Conservation (phyloP, 139 green algal species). For the Protoeuglena noctilucae region DNA sequence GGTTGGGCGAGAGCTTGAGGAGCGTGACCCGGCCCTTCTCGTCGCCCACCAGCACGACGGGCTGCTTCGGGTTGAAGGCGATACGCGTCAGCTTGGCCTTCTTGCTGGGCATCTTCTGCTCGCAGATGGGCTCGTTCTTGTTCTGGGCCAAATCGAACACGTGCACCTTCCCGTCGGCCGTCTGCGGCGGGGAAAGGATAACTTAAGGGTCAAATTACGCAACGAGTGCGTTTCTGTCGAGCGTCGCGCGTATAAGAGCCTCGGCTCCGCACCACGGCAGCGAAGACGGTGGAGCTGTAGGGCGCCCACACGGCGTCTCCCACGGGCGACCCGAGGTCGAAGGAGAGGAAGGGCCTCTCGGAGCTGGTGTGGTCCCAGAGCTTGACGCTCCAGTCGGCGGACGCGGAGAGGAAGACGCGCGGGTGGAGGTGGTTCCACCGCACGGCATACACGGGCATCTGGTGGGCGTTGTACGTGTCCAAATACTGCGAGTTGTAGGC, state of each 20-base stretch:
- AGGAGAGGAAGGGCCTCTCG: constrained; percentile 29
- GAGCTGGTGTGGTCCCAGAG: constrained; percentile 28
- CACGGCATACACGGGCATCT: constrained; percentile 61
- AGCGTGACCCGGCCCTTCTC: constrained; percentile 56
- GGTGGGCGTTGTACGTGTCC: constrained; percentile 52
- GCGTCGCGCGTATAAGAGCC: no score
- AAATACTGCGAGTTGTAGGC: constrained; percentile 68
- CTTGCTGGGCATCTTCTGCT: constrained; percentile 67
- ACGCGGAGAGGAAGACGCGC: constrained; percentile 63
- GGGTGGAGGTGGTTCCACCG: constrained; percentile 68
- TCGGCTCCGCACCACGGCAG: no score
- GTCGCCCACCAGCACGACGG: constrained; percentile 77
- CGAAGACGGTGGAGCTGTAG: constrained; percentile 69
- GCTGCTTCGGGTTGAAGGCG: constrained; percentile 68
- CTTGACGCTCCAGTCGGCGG: constrained; percentile 80
- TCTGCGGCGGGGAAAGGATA: no score
- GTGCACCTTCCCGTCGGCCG: constrained; percentile 58
- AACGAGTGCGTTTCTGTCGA: no score
- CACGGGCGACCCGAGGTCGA: constrained; percentile 52
- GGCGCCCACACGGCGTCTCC: constrained; percentile 80
- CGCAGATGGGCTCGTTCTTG: constrained; percentile 61
- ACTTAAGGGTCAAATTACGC: no score
- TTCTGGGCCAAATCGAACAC: constrained; percentile 75
- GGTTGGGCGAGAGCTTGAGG: constrained; percentile 85
- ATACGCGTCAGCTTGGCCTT: constrained; percentile 72